phyloP scores from a whole-genome alignment of 2,329 filamentous ascomycete species.

The Nothophaeocryptopus gaeumannii region DNA sequence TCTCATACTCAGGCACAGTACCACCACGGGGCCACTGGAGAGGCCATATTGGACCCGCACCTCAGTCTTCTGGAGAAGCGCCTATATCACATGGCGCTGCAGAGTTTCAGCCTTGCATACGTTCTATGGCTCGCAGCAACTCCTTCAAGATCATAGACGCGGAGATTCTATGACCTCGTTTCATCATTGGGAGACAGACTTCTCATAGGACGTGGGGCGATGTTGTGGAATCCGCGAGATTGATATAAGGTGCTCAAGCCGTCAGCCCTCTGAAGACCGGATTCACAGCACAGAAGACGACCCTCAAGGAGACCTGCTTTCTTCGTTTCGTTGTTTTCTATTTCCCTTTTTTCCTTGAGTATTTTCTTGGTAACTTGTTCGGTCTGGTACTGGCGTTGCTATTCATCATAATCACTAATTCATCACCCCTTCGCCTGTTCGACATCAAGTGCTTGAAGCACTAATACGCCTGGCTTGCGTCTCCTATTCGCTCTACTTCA shows the following conservation, averaged over 20 bases:
- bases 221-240: not conserved
- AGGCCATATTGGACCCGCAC: constrained; percentile 4
- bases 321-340: constrained; percentile 17
- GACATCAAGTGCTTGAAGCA: constrained; percentile 26
- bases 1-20: constrained; percentile 19
- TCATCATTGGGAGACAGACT: constrained; percentile 10
- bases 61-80: constrained; percentile 18
- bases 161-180: constrained; percentile 15
- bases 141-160: constrained; percentile 10
- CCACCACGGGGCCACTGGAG: constrained; percentile 19
- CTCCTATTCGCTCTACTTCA: not conserved
- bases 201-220: constrained; percentile 10
- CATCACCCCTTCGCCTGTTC: constrained; percentile 7
- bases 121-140: constrained; percentile 10
- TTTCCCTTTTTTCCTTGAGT: constrained; percentile 33
- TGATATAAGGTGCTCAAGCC: constrained; percentile 23
- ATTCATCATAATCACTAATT: constrained; percentile 22
- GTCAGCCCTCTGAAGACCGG: constrained; percentile 5
- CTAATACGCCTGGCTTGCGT: constrained; percentile 15
- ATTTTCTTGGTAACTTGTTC: constrained; percentile 31
- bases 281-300: constrained; percentile 6
- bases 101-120: constrained; percentile 22
- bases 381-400: constrained; percentile 33
- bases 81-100: constrained; percentile 13
- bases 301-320: constrained; percentile 11